phyloP scores from a whole-genome alignment of 345 rosid genomes.

The Cardiospermum halicacabum region DNA sequence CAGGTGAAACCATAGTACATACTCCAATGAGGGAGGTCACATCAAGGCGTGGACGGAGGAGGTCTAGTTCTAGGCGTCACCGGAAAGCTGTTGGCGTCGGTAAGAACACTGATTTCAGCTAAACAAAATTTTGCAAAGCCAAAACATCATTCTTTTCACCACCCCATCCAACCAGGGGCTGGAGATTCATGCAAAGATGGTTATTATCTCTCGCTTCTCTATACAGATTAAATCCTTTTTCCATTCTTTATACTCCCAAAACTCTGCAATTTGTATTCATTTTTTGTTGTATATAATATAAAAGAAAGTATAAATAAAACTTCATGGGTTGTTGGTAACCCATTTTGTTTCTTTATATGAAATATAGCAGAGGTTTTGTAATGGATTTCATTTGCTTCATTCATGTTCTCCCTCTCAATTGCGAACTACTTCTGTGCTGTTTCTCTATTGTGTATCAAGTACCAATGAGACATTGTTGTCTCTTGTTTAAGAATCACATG shows the following conservation, averaged over 20 bases:
- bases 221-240: conserved; percentile 13
- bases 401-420: conserved; percentile 8
- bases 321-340: conserved; percentile 26
- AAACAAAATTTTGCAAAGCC: conserved; percentile 23
- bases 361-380: conserved; percentile 5
- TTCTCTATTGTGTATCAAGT: too few species aligned
- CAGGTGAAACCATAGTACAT: conserved; percentile 21
- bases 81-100: conserved; percentile 43
- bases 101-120: conserved; percentile 29
- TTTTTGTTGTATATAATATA: conserved; percentile 37
- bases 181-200: conserved; percentile 25
- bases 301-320: conserved; percentile 15
- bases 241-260: background rate
- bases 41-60: conserved; percentile 50
- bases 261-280: conserved; percentile 17
- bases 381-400: background rate
- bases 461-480: too few species aligned
- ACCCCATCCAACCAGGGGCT: conserved; percentile 19
- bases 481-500: too few species aligned
- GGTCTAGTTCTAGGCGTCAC: conserved; percentile 63
- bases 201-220: conserved; percentile 18
- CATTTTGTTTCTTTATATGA: conserved; percentile 21
- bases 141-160: conserved; percentile 22
- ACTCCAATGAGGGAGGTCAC: conserved; percentile 30
- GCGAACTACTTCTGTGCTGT: too few species aligned